Base-by-base conservation (phyloP, 352 stramenopile genomes). In the Pythium utonaiense region DNA sequence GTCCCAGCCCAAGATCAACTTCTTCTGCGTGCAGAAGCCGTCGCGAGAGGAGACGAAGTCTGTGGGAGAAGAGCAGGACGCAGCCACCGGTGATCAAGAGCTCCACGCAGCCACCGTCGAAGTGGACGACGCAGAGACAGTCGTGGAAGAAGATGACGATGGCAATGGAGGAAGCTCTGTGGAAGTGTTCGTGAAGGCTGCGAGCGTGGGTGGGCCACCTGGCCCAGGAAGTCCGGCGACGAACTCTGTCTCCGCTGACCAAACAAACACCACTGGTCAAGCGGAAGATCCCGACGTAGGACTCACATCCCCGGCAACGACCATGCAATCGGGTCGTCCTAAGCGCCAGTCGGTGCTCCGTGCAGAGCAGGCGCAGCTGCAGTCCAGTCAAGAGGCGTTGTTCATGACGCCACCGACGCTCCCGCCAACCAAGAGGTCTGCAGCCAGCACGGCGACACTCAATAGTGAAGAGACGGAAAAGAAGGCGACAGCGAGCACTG, bases 1-100 rank as follows among this genome's bases (percentile, higher is more conserved):
- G 60, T 71, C 58, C 6, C 76, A 89, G 64, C 79, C 82, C 9
- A 87, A 78, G 16, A 91, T 91, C 51, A 80, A 77, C 22, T 47
- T 81, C 38, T 89, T 91, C 55, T 89, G 70, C 48, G 60, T 84
- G 41, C 47, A 57, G 42, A n/a, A 33, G 44, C 25, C 25, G 41
- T n/a, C 12, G 33, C 10, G 1, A 14, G 14, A 47, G 22, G 31
- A 49, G 16, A 51, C 30, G 9, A 31, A 7, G 1, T 6, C 24
- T n/a, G 10, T 6, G 22, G 19, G n/a, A 22, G 31, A 36, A 16
- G 30, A 25, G 31, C 30, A 45, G 12, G 21, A 31, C 31, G n/a
- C 44, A 41, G 27, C 19, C 31, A 45, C 8, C 30, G 33, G 9
- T 9, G 21, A 3, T 16, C n/a, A n/a, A n/a, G n/a, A n/a, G n/a